phyloP scores from a whole-genome alignment of 331 rosid genomes.

The Quercus tomentella region DNA sequence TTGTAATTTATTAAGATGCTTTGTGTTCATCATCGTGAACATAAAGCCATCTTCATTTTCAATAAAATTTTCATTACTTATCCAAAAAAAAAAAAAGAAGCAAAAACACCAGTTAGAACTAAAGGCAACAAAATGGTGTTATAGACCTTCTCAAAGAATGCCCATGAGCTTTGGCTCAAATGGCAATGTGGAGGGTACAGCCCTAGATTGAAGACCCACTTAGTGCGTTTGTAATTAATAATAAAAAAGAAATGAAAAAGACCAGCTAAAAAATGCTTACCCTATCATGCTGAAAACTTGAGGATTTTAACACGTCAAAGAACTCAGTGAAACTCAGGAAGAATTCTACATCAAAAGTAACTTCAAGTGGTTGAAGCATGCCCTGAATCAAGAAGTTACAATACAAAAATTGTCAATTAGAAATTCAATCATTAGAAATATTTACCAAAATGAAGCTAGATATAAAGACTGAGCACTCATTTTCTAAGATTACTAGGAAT shows the following conservation, averaged over 20 bases:
- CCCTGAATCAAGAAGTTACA: constrained; percentile 44
- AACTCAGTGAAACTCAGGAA: constrained; percentile 43
- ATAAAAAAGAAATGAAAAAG: neutral
- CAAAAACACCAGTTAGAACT: neutral
- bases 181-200: no score
- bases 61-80: neutral
- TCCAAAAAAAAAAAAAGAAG: neutral
- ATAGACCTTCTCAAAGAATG: no score
- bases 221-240: no score
- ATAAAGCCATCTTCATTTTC: no score
- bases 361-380: constrained; percentile 57
- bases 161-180: no score
- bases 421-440: neutral
- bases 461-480: constrained; percentile 9
- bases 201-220: no score
- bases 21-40: no score
- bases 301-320: constrained; percentile 53
- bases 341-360: constrained; percentile 51
- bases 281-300: constrained; percentile 67
- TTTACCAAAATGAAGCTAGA: neutral
- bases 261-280: constrained; percentile 36
- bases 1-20: no score
- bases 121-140: neutral
- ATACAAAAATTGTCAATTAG: neutral
- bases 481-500: constrained; percentile 3